Conservation (phyloP, 2,329 filamentous ascomycete genomes). For the Microthyrium microscopicum region DNA sequence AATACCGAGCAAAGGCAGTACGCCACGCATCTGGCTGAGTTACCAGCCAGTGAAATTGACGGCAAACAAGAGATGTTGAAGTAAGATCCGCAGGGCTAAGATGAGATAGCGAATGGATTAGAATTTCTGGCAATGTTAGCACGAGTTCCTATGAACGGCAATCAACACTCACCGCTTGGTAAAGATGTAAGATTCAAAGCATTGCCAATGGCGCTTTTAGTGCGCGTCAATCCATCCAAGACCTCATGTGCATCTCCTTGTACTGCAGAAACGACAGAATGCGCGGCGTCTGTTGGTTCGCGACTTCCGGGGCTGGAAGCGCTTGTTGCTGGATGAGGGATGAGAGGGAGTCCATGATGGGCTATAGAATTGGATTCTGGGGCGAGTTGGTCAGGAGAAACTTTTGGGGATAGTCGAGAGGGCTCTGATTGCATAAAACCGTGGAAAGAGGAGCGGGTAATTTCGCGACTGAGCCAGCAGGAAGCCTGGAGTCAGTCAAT, state of each 20-base stretch:
- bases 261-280: conserved; percentile 8
- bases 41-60: conserved; percentile 70
- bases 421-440: conserved; percentile 53
- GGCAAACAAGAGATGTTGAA: conserved; percentile 70
- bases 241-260: conserved; percentile 6
- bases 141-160: no score
- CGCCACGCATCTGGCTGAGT: conserved; percentile 90
- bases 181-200: background rate
- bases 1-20: conserved; percentile 79
- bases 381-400: conserved; percentile 22
- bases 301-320: conserved; percentile 24
- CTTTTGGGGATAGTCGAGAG: conserved; percentile 31
- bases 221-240: background rate
- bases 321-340: conserved; percentile 28
- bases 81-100: conserved; percentile 72
- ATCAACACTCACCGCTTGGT: no score
- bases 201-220: background rate
- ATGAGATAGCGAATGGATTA: conserved; percentile 84
- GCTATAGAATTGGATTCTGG: conserved; percentile 21
- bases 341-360: conserved; percentile 43
- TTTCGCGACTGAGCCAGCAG: no score
- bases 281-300: conserved; percentile 10
- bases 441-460: no score
- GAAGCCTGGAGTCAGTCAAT: no score
- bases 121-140: no score